A percentile compares a stretch with the other conserved stretches of the same genome.
Conservation (phyloP, 2,329 filamentous ascomycete genomes). For the Didymella pomorum region DNA sequence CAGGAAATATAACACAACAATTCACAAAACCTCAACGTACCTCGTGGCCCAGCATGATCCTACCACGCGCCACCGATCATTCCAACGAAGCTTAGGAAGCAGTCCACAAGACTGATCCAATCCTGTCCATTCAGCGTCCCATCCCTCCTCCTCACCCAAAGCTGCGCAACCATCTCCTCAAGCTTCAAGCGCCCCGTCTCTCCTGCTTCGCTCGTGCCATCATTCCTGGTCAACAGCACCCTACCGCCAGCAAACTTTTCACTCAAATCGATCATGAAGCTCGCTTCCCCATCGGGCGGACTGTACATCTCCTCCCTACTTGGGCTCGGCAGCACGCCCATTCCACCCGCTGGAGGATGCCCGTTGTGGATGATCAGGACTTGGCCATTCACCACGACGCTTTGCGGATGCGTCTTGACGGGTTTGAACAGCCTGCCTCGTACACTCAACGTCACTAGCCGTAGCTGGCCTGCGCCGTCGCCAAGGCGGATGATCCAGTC, state of each 20-base stretch:
- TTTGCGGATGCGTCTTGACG: conserved; percentile 34
- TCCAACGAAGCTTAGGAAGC: conserved; percentile 46
- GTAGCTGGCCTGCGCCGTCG: conserved; percentile 40
- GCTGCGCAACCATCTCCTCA: conserved; percentile 30
- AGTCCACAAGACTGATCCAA: conserved; percentile 47
- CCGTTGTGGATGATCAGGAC: conserved; percentile 31
- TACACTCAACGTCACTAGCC: conserved; percentile 45
- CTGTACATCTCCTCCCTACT: conserved; percentile 34
- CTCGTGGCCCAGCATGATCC: background rate
- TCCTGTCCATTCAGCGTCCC: conserved; percentile 46
- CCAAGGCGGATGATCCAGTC: conserved; percentile 50
- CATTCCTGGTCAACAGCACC: conserved; percentile 45
- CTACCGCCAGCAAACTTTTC: conserved; percentile 45
- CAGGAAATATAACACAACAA: background rate
- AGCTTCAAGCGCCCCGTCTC: conserved; percentile 36
- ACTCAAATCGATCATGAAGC: conserved; percentile 49
- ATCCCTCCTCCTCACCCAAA: conserved; percentile 46
- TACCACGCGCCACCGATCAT: conserved; percentile 33
- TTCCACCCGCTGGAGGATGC: background rate
- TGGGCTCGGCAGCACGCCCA: conserved; percentile 19
- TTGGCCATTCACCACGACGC: conserved; percentile 32
- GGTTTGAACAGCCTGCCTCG: conserved; percentile 47
- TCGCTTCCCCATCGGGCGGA: conserved; percentile 49
- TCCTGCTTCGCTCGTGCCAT: conserved; percentile 44
- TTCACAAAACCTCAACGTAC: background rate